Percentiles rank a stretch among this genome's conserved stretches.
Conservation (phyloP, 140 eudicot genomes). For the Flaveria floridana region DNA sequence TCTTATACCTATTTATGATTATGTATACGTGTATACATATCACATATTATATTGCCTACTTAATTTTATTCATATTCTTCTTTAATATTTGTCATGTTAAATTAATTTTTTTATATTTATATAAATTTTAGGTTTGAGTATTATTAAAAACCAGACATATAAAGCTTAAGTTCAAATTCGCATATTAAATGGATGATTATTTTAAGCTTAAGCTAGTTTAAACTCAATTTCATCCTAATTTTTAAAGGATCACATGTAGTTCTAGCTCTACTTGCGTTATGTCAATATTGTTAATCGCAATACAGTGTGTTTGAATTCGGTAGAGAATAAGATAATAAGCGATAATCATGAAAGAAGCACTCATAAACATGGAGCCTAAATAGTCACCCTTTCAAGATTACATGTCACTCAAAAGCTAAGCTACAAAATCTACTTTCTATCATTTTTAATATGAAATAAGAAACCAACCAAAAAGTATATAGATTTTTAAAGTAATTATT, state of each 20-base stretch:
- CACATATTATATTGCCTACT: no score
- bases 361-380: conserved; percentile 49
- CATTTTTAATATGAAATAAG: conserved; percentile 34
- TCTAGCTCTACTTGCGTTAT: no score
- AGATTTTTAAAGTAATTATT: conserved; percentile 1
- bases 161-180: not conserved
- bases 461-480: conserved; percentile 26
- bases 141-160: not conserved
- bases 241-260: no score
- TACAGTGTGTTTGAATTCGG: conserved; percentile 2
- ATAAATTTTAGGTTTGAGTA: not conserved
- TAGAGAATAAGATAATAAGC: not conserved
- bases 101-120: no score
- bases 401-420: conserved; percentile 80
- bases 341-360: conserved; percentile 37
- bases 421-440: conserved; percentile 65
- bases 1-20: no score
- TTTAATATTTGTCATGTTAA: no score
- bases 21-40: no score
- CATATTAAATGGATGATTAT: not conserved
- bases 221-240: not conserved
- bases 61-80: no score
- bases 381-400: conserved; percentile 51
- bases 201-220: not conserved
- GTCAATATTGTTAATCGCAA: not conserved